phyloP scores from a whole-genome alignment of 148 eudicot species.

The Drosera capensis region DNA sequence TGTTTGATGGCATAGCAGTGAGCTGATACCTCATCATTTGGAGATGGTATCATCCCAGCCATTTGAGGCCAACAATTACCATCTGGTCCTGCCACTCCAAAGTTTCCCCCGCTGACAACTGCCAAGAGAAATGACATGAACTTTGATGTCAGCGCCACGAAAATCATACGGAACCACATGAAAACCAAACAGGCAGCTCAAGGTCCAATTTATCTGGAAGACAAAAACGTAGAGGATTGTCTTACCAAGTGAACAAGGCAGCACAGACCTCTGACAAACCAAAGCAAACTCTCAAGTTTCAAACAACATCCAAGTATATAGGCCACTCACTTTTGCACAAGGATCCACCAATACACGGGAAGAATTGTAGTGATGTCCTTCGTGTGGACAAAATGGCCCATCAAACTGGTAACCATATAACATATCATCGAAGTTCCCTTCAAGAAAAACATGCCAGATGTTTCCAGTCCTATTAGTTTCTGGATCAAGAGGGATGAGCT shows the following conservation, averaged over 20 bases:
- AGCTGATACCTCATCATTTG: slow-evolving; percentile 41
- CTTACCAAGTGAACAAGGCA: not conserved
- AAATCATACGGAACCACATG: not conserved
- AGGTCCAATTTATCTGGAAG: not conserved
- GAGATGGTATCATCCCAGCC: slow-evolving; percentile 78
- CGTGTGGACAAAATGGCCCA: slow-evolving; percentile 65
- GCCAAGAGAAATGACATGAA: slow-evolving; percentile 36
- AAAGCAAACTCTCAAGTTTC: not conserved
- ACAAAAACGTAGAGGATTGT: not conserved
- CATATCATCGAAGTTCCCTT: slow-evolving; percentile 65
- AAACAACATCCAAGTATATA: not conserved
- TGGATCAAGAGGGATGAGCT: slow-evolving; percentile 70
- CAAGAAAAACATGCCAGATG: slow-evolving; percentile 78
- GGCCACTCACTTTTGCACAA: slow-evolving; percentile 68
- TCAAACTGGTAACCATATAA: slow-evolving; percentile 71
- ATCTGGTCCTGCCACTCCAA: slow-evolving; percentile 59
- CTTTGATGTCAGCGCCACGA: slow-evolving; percentile 7
- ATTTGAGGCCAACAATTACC: slow-evolving; percentile 83
- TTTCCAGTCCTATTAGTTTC: slow-evolving; percentile 73
- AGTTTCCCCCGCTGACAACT: slow-evolving; percentile 71
- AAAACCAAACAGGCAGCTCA: not conserved
- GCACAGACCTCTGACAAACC: slow-evolving; percentile 2
- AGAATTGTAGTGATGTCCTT: slow-evolving; percentile 70
- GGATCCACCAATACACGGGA: slow-evolving; percentile 71
- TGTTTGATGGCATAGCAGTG: not conserved